Conservation (phyloP, 768 basidiomycete genomes). For the Tubosaeta sp. region DNA sequence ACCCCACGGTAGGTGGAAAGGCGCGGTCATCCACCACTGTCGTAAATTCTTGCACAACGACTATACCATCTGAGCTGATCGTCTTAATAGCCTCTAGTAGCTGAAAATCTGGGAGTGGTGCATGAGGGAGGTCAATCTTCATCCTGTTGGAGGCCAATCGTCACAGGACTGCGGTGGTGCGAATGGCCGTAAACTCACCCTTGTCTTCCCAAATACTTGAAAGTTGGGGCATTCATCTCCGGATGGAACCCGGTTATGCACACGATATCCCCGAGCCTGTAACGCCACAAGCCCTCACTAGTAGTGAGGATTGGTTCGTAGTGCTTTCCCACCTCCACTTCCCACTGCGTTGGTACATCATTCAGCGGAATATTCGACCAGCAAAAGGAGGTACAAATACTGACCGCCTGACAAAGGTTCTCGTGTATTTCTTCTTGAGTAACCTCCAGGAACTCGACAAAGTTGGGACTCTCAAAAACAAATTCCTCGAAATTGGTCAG, state of each 20-base stretch:
- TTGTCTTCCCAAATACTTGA: conserved; percentile 13
- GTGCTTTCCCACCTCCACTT: conserved; percentile 12
- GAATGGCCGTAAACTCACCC: conserved; percentile 10
- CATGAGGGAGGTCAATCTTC: conserved; percentile 5
- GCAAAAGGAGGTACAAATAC: background rate
- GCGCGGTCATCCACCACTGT: conserved; percentile 6
- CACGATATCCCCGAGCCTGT: conserved; percentile 18
- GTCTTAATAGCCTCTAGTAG: conserved; percentile 4
- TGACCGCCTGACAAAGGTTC: conserved; percentile 16
- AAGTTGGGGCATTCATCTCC: conserved; percentile 4
- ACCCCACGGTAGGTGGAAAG: conserved; percentile 1
- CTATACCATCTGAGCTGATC: background rate
- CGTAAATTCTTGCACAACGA: conserved; percentile 13
- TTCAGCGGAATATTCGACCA: background rate
- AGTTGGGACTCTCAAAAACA: background rate
- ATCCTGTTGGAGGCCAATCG: background rate
- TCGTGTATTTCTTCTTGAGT: conserved; percentile 7
- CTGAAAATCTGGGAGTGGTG: conserved; percentile 6
- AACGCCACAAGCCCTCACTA: conserved; percentile 21
- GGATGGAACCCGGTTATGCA: conserved; percentile 13
- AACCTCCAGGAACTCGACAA: conserved; percentile 20
- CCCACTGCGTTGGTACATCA: conserved; percentile 8
- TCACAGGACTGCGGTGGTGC: background rate
- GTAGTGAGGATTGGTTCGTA: conserved; percentile 23
- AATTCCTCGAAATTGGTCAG: conserved; percentile 8